Percentiles rank a stretch among this genome's conserved stretches.
Evolutionary conservation across 805 yeast species (phyloP).

Genomic region (Metschnikowia gelsemii): DNA sequence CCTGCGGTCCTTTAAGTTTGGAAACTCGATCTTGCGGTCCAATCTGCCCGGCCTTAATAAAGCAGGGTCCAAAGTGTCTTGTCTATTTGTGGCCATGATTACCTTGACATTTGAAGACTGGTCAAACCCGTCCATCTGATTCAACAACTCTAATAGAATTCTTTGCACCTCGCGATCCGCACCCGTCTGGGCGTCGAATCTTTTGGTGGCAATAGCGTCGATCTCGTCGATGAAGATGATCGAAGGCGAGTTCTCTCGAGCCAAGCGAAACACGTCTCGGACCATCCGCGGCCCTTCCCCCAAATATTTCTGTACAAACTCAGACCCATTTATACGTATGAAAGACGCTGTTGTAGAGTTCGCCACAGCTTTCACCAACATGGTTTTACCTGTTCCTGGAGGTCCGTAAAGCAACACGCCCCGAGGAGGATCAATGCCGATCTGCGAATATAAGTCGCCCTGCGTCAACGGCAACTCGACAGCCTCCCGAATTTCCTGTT

Average conservation of each 20-base stretch:
- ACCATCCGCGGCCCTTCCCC: constrained; percentile 99
- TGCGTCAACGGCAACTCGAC: constrained; percentile 96
- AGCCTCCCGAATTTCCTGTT: constrained; percentile 98
- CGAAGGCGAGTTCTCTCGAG: constrained; percentile 95
- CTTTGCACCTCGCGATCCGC: constrained; percentile 99
- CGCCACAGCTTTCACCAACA: constrained; percentile 98
- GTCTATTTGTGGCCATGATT: constrained; percentile 98
- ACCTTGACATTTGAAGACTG: constrained; percentile 94
- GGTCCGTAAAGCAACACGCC: constrained; percentile 98
- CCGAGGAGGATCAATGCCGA: constrained; percentile 98
- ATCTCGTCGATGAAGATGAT: constrained; percentile 98
- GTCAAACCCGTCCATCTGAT: constrained; percentile 99
- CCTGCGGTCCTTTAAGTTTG: constrained; percentile 92
- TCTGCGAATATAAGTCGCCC: constrained; percentile 92
- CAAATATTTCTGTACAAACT: constrained; percentile 94
- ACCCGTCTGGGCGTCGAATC: constrained; percentile 99
- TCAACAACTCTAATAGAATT: constrained; percentile 88
- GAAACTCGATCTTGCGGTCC: constrained; percentile 97
- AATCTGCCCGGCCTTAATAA: constrained; percentile 96
- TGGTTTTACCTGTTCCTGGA: constrained; percentile 99
- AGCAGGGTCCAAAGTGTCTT: constrained; percentile 99
- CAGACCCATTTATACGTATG: constrained; percentile 96
- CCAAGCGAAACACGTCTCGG: constrained; percentile 94
- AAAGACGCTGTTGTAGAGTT: constrained; percentile 94
- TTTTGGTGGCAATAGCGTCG: constrained; percentile 97